phyloP scores from a whole-genome alignment of 2,329 filamentous ascomycete genomes.

The Rhexocercosporidium sp. region DNA sequence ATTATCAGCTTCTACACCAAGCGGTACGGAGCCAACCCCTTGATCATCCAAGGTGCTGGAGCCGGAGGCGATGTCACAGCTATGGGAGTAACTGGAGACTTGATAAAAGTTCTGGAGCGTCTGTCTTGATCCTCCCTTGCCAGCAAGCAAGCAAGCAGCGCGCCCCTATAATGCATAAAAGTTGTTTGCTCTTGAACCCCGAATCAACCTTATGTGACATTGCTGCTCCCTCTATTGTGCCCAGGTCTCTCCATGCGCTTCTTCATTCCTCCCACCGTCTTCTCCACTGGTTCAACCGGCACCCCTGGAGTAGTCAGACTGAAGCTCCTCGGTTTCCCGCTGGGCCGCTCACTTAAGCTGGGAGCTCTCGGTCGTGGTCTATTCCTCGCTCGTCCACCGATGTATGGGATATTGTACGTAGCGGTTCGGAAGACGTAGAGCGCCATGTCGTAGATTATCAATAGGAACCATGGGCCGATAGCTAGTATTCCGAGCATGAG shows the following conservation, averaged over 20 bases:
- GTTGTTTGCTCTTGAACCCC: constrained; percentile 26
- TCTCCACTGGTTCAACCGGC: constrained; percentile 32
- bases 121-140: constrained; percentile 26
- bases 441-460: constrained; percentile 67
- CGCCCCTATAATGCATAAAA: constrained; percentile 27
- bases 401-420: constrained; percentile 61
- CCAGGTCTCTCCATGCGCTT: constrained; percentile 27
- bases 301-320: constrained; percentile 34
- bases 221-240: constrained; percentile 28
- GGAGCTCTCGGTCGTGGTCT: constrained; percentile 64
- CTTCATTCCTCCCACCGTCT: constrained; percentile 35
- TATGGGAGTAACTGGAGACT: constrained; percentile 94
- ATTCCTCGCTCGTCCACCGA: constrained; percentile 66
- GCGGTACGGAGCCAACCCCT: constrained; percentile 86
- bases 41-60: constrained; percentile 94
- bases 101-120: constrained; percentile 85
- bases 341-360: constrained; percentile 62
- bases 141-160: constrained; percentile 6
- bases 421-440: constrained; percentile 65
- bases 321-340: constrained; percentile 47
- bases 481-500: constrained; percentile 63
- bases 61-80: constrained; percentile 95
- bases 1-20: constrained; percentile 99
- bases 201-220: constrained; percentile 23
- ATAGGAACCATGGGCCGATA: constrained; percentile 65